These are phyloP conservation scores for Ophiostoma australiae DNA, from an alignment of 2,329 filamentous ascomycete species.

Conservation along the genomic window DNA sequence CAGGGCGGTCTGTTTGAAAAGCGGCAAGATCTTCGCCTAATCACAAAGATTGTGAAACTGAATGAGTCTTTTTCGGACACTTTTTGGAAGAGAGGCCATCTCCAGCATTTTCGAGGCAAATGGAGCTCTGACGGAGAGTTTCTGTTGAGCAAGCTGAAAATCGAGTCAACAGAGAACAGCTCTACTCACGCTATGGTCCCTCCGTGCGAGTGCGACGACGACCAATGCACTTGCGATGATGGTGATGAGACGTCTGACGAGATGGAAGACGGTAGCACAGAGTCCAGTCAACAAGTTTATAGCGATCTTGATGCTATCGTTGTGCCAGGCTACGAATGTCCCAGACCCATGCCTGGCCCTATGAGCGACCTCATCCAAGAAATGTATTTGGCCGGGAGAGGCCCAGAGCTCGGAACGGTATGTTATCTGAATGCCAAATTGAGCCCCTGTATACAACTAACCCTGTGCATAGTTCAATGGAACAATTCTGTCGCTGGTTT, in stretches of 20 bases:
- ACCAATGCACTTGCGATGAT: neutral
- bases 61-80: conserved; percentile 36
- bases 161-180: neutral
- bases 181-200: neutral
- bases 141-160: neutral
- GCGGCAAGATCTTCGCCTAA: conserved; percentile 33
- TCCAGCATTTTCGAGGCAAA: neutral
- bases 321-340: neutral
- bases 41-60: conserved; percentile 38
- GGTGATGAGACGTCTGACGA: neutral
- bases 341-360: neutral
- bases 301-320: neutral
- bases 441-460: neutral
- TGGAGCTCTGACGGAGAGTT: neutral
- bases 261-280: too few relatives aligned
- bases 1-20: conserved; percentile 33
- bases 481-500: conserved; percentile 41
- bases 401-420: conserved; percentile 52
- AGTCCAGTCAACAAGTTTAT: neutral
- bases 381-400: conserved; percentile 43
- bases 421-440: conserved; percentile 31
- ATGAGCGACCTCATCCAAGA: conserved; percentile 36
- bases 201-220: neutral
- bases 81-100: conserved; percentile 34
- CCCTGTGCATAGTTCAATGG: conserved; percentile 35